Evolutionary conservation across 169 alveolate species (phyloP).

Genomic region (Cryptosporidium parvum): DNA sequence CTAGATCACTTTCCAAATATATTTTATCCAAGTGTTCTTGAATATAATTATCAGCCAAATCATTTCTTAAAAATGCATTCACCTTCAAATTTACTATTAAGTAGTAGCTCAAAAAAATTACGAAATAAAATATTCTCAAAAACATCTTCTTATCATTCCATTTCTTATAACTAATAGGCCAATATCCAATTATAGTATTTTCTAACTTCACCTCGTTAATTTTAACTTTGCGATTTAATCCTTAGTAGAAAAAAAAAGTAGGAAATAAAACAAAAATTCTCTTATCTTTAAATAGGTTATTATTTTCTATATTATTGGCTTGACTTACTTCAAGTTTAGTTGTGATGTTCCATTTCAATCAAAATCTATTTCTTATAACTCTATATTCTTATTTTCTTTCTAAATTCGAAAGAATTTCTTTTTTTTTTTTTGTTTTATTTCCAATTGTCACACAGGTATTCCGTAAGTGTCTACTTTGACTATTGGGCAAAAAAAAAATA

Average conservation of each 20-base stretch:
- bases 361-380: neutral
- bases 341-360: neutral
- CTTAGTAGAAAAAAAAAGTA: neutral
- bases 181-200: no score
- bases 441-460: constrained; percentile 34
- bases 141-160: neutral
- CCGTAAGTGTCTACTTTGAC: constrained; percentile 71
- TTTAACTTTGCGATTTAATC: neutral
- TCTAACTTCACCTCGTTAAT: neutral
- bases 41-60: constrained; percentile 17
- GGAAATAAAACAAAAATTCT: no score
- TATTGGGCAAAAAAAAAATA: neutral
- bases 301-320: neutral
- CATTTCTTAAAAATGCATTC: constrained; percentile 4
- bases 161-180: neutral
- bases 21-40: constrained; percentile 21
- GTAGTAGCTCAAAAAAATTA: neutral
- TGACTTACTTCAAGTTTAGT: neutral
- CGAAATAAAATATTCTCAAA: neutral
- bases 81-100: neutral
- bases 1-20: constrained; percentile 22
- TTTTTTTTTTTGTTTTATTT: neutral
- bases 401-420: neutral
- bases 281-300: no score
- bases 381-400: neutral